Conservation (phyloP, 306 rosid genomes). For the Calophaca sinica region DNA sequence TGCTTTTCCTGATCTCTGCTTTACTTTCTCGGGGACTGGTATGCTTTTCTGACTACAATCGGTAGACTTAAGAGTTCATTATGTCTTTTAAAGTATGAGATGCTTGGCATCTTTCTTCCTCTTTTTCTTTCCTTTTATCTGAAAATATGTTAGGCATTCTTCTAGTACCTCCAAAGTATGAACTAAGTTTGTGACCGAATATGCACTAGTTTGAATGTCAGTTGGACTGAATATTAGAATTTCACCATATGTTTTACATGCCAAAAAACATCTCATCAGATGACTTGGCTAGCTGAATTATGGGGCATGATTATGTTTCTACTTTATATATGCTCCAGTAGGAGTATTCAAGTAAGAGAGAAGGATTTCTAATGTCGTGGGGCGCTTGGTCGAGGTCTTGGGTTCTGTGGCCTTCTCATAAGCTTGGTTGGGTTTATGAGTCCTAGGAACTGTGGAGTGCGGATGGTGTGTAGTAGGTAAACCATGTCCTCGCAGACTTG, state of each 20-base stretch:
- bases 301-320: not conserved
- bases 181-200: conserved; percentile 26
- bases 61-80: not conserved
- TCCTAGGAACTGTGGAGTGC: no score
- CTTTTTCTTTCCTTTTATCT: conserved; percentile 1
- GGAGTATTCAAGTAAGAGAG: not conserved
- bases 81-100: conserved; percentile 18
- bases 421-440: no score
- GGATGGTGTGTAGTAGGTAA: no score
- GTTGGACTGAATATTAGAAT: not conserved
- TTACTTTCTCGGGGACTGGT: conserved; percentile 95
- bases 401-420: no score
- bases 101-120: not conserved
- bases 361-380: no score
- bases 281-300: not conserved
- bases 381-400: no score
- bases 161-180: not conserved
- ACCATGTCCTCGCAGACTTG: no score
- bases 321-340: not conserved
- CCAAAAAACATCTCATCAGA: not conserved
- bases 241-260: not conserved
- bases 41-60: conserved; percentile 35
- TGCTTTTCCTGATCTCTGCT: conserved; percentile 88
- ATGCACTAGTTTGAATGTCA: not conserved
- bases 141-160: not conserved